Evolutionary conservation across 192 early-diverging fungal genomes (phyloP), one percentile per base, ranked within the genome.

Genomic region (Fimicolochytrium jonesii): DNA sequence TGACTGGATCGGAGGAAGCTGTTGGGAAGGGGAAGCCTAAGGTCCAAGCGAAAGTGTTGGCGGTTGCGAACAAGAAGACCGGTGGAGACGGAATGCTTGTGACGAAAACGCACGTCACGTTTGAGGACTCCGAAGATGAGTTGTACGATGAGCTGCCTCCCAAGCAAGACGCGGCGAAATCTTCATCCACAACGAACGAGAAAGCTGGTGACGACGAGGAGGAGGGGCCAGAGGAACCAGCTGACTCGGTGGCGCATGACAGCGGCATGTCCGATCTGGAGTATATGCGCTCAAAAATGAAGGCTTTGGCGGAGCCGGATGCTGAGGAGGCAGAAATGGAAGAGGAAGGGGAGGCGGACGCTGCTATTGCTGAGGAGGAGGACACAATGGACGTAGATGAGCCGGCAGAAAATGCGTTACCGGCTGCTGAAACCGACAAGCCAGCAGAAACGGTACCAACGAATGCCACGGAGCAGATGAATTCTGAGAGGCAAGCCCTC

Each of bases 41-140:
- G 31, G 75, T 67, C 17, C 56, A 77, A 30, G 69, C 69, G 10
- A 75, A 76, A 26, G 78, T 74, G 10, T 42, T 69, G 9, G 70
- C 79, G 28, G 77, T 82, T 28, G 56, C 64, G 33, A 84, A 84
- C 49, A 69, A 69, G 56, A 86, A 88, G 58, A 70, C 82, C 2
- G 85, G 81, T 51, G 84, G 84, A 46, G 76, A 77, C 32, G 85
- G 81, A 7, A 50, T 85, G 65, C 53, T 78, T 37, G 67, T 88
- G 23, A 82, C 83, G 1, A 81, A 79, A 60, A 76, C 77, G 34
- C 77, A 86, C 46, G 75, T 88, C 33, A 82, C 65, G 1, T 84
- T 83, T 70, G 79, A 74, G 7, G 80, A 84, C 50, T 82, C 87
- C 7, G 91, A 91, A 55, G 88, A 90, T 59, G 86, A 86, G 41